Evolutionary conservation across 192 early-diverging fungal genomes (phyloP), one percentile per base, ranked within the genome.

Genomic region (Podochytrium sp.): DNA sequence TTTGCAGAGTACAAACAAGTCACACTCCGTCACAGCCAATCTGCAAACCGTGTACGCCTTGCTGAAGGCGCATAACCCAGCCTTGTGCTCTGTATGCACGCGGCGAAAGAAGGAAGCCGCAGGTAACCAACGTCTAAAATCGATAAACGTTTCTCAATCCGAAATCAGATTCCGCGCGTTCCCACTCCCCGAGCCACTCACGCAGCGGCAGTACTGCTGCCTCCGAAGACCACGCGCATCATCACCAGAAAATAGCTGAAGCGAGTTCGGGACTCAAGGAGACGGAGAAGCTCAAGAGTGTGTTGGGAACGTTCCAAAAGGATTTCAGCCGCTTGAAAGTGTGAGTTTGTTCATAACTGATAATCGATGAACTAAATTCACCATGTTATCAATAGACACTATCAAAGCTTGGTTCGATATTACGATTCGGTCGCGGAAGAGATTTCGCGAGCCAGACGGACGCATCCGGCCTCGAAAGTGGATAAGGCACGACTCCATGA

Each of bases 11-110:
- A 78, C 80, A 14, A 76, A 80, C 29, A 85, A 85, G 55, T 89
- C 87, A 1, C 79, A 84, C 57, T 89, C 87, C 2, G 85, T 89
- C 2, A 89, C 87, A 0, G 87, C 87, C 4, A 89, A 89, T 55
- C 69, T 89, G 33, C 87, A 89, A 60, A 71, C 68, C 20, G 83
- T 89, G 23, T 87, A 88, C 73, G 80, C 87, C 16, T 64, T 89
- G 49, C 66, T 89, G 29, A 85, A 87, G 49, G 27, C 80, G 6
- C 87, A 89, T 52, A 87, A 89, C 68, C 84, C 87, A 1, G 77
- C 78, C 2, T 68, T 88, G 37, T 89, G 87, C 69, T 80, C 82
- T 18, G 80, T 86, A 1, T 89, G 87, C 65, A 70, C 41, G 3
- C 52, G 79, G 30, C 14, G 78, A 27, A 70, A 60, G 38, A 66